A percentile compares a stretch with the other conserved stretches of the same genome.
These are phyloP conservation scores for Panicum hallii DNA, from an alignment of 202 grass and related monocot species.

Conservation along the genomic window DNA sequence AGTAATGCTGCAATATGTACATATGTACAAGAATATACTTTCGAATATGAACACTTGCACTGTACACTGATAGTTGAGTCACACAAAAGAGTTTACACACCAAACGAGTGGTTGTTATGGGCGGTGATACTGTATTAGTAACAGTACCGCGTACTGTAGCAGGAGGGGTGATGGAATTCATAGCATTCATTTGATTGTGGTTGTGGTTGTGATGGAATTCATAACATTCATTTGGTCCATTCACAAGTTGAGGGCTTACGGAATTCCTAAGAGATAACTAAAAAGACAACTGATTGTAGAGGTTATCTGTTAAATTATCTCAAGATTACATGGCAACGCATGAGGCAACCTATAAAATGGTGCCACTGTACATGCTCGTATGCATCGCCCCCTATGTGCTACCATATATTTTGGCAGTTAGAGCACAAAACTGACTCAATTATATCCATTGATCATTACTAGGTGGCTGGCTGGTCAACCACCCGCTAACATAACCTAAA, in stretches of 20 bases:
- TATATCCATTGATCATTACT: neutral
- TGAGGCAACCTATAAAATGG: neutral
- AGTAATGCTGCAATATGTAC: slow-evolving; percentile 26
- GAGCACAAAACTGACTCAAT: neutral
- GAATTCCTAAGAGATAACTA: too few relatives aligned
- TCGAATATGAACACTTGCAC: neutral
- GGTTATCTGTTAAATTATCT: too few relatives aligned
- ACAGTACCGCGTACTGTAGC: too few relatives aligned
- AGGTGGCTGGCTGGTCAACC: neutral
- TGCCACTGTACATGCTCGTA: neutral
- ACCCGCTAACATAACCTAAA: neutral
- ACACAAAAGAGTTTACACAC: neutral
- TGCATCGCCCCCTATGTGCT: neutral
- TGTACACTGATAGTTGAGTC: neutral
- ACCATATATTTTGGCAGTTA: neutral
- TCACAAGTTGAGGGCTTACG: too few relatives aligned
- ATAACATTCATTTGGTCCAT: too few relatives aligned
- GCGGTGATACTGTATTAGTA: neutral
- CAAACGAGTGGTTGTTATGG: neutral
- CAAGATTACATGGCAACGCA: too few relatives aligned
- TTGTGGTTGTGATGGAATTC: too few relatives aligned
- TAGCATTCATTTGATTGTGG: too few relatives aligned
- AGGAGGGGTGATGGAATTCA: too few relatives aligned
- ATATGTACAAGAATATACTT: neutral
- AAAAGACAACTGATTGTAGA: too few relatives aligned